Base-by-base conservation (phyloP, 441 rosid genomes). In the Adansonia grandidieri region DNA sequence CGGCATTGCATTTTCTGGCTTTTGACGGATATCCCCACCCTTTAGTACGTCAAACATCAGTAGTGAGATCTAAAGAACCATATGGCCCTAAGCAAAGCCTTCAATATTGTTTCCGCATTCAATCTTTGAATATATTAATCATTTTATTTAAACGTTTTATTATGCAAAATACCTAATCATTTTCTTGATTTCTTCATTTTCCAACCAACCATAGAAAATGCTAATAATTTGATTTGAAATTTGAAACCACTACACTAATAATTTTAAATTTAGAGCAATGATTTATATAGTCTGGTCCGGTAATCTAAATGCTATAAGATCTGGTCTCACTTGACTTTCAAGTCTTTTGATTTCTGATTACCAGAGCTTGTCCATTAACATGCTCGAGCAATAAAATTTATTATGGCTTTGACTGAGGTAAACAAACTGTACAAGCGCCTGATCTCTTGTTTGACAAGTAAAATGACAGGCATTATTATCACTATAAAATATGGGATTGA, bases 1-100 rank as follows among this genome's bases (percentile, higher is more conserved):
- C 61, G 79, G 85, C 80, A 78, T 81, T 80, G 88, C 86, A 85
- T 89, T 85, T 86, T 81, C 87, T 85, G 86, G 68, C 88, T 86
- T 87, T 90, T 88, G 92, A 90, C 92, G 80, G 80, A 68, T 82
- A 3, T 22, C 28, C 82, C 24, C 57, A 40, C 32, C 40, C 63
- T 71, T 32, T 60, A 22, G 14, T 47, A 37, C 48, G 42, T 37
- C 67, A 48, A 76, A 61, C 78, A 74, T 28, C 32, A 45, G 51
- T 7, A 63, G 13, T 64, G 71, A 63, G 77, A 80, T 76, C 82
- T 80, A 76, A 70, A 71, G 67, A 24, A 71, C 50, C 32, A 60
- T n/a, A 22, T 19, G 8, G 22, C 24, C 72, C 7, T 45, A 54
- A 5, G 20, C 60, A 54, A 17, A 56, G 50, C 51, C 76, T 50